phyloP scores from a whole-genome alignment of 2,329 filamentous ascomycete species.

The Aspergillus calidoustus region DNA sequence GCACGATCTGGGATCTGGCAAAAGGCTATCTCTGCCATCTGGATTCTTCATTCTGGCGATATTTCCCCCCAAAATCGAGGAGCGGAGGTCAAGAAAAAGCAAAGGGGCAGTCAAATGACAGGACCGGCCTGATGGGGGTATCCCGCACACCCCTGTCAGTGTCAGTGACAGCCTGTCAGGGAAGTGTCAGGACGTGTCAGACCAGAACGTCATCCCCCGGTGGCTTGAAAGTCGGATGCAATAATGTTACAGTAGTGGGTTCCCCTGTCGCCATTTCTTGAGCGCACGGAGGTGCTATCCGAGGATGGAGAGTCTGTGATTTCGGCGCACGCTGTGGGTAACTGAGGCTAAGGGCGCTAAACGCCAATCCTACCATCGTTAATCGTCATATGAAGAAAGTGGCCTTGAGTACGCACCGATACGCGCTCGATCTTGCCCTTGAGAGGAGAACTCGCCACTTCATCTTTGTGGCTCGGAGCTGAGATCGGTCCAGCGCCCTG shows the following conservation, averaged over 20 bases:
- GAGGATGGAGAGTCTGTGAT: constrained; percentile 9
- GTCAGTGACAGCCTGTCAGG: constrained; percentile 12
- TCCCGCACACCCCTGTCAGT: constrained; percentile 5
- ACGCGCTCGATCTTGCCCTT: not conserved
- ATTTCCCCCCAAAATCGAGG: not conserved
- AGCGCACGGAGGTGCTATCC: constrained; percentile 2
- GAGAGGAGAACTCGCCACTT: not conserved
- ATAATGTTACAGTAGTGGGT: not conserved
- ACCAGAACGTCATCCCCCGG: constrained; percentile 3
- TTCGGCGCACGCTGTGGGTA: not conserved
- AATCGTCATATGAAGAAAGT: not conserved
- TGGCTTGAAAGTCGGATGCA: not conserved
- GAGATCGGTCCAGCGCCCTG: not conserved
- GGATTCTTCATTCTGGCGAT: not conserved
- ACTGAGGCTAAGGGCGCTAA: not conserved
- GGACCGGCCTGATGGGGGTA: not conserved
- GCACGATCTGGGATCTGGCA: constrained; percentile 18
- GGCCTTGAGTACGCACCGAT: not conserved
- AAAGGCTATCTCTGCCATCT: not conserved
- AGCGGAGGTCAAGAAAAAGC: not conserved
- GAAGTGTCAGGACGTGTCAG: constrained; percentile 7
- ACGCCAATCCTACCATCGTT: constrained; percentile 1
- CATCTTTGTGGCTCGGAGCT: not conserved
- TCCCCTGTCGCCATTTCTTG: constrained; percentile 1
- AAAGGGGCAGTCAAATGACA: not conserved